Evolutionary conservation across 331 rosid species (phyloP).

Genomic region (Malus hybrid): DNA sequence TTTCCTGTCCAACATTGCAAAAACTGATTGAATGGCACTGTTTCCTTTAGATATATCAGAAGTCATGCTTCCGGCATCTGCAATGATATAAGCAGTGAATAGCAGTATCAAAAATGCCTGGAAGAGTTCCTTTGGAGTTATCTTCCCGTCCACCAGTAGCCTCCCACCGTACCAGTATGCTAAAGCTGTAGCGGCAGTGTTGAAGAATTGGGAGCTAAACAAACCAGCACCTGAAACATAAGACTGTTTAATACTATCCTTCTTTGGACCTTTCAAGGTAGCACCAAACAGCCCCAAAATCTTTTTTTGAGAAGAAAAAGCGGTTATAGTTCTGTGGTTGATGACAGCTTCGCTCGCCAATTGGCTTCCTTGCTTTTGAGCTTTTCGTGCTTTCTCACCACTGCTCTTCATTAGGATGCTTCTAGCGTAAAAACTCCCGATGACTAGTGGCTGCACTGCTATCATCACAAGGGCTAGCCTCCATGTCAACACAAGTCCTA

Average conservation of each 20-base stretch:
- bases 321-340: constrained; percentile 84
- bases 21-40: constrained; percentile 63
- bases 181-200: constrained; percentile 78
- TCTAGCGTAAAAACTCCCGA: constrained; percentile 82
- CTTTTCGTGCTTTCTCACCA: constrained; percentile 67
- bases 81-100: constrained; percentile 76
- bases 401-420: constrained; percentile 72
- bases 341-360: constrained; percentile 82
- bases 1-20: constrained; percentile 62
- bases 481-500: constrained; percentile 75
- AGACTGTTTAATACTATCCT: constrained; percentile 76
- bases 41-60: constrained; percentile 80
- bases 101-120: constrained; percentile 77
- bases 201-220: constrained; percentile 81
- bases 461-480: constrained; percentile 83
- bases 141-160: constrained; percentile 32
- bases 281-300: constrained; percentile 61
- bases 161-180: constrained; percentile 91
- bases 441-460: constrained; percentile 80
- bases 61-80: constrained; percentile 94
- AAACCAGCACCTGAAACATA: constrained; percentile 80
- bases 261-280: constrained; percentile 53
- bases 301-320: constrained; percentile 80
- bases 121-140: constrained; percentile 59
- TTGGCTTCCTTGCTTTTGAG: constrained; percentile 84